Evolutionary conservation across 768 basidiomycete genomes (phyloP).

Genomic region (Boletus huronensis): DNA sequence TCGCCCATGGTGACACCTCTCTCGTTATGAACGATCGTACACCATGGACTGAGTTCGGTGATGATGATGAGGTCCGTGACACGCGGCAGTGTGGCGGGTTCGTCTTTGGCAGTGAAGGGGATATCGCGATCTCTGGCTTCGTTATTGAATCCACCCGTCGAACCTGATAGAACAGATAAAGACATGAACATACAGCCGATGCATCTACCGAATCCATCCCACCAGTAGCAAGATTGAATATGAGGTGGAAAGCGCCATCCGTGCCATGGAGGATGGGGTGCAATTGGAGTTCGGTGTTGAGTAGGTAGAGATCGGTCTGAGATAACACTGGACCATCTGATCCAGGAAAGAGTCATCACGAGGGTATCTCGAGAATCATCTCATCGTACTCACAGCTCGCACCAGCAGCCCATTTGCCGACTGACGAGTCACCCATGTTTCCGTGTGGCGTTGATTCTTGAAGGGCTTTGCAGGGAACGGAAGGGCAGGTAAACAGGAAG

Average conservation of each 20-base stretch:
- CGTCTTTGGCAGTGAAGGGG: slow-evolving; percentile 49
- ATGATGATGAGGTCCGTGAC: slow-evolving; percentile 57
- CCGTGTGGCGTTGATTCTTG: not conserved
- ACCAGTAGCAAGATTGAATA: slow-evolving; percentile 73
- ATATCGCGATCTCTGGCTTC: slow-evolving; percentile 59
- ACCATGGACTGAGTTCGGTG: slow-evolving; percentile 69
- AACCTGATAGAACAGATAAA: slow-evolving; percentile 36
- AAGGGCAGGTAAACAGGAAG: not conserved
- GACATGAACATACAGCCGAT: not conserved
- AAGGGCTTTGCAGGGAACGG: not conserved
- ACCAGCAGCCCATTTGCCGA: slow-evolving; percentile 36
- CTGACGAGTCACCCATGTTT: slow-evolving; percentile 28
- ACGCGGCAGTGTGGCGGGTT: slow-evolving; percentile 69
- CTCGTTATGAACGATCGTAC: slow-evolving; percentile 68
- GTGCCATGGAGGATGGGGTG: slow-evolving; percentile 67
- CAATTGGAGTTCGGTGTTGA: slow-evolving; percentile 64
- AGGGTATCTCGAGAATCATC: not conserved
- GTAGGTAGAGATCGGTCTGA: slow-evolving; percentile 79
- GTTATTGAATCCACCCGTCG: slow-evolving; percentile 58
- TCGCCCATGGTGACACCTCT: slow-evolving; percentile 74
- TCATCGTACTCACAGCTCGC: slow-evolving; percentile 31
- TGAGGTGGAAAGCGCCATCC: slow-evolving; percentile 51
- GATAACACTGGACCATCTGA: slow-evolving; percentile 76
- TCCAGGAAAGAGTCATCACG: not conserved
- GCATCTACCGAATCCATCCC: slow-evolving; percentile 3